Evolutionary conservation across 2,329 filamentous ascomycete species (phyloP).

Genomic region (Fusarium abutilonis): DNA sequence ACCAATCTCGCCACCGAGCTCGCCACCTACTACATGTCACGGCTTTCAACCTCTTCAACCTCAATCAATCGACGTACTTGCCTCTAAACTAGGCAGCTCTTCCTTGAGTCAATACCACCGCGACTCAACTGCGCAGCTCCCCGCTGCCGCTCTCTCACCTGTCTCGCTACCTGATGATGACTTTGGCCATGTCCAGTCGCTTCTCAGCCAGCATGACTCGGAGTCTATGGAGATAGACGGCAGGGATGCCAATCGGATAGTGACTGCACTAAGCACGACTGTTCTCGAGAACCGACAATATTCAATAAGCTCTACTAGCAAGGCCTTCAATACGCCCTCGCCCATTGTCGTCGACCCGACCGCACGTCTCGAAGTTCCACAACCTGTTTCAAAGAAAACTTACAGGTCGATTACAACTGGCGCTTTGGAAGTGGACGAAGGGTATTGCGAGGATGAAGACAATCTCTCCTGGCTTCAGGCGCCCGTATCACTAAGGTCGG

Average conservation of each 20-base stretch:
- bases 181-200: conserved; percentile 10
- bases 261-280: neutral
- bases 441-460: conserved; percentile 42
- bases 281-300: neutral
- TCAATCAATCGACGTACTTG: conserved; percentile 38
- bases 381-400: neutral
- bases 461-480: conserved; percentile 44
- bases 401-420: conserved; percentile 8
- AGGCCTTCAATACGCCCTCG: neutral
- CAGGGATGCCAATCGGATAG: neutral
- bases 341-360: conserved; percentile 10
- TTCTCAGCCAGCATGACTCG: conserved; percentile 7
- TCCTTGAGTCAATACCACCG: conserved; percentile 29
- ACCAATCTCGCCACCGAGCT: conserved; percentile 37
- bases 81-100: conserved; percentile 38
- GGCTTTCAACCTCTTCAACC: conserved; percentile 10
- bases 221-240: conserved; percentile 34
- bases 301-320: neutral
- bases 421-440: conserved; percentile 45
- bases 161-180: conserved; percentile 33
- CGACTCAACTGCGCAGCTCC: neutral
- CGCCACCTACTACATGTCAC: conserved; percentile 17
- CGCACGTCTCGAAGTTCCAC: conserved; percentile 6
- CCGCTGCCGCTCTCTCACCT: conserved; percentile 26
- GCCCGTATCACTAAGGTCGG: conserved; percentile 12